phyloP scores from a whole-genome alignment of 2,329 filamentous ascomycete species.

The Sporothrix euskadiensis region DNA sequence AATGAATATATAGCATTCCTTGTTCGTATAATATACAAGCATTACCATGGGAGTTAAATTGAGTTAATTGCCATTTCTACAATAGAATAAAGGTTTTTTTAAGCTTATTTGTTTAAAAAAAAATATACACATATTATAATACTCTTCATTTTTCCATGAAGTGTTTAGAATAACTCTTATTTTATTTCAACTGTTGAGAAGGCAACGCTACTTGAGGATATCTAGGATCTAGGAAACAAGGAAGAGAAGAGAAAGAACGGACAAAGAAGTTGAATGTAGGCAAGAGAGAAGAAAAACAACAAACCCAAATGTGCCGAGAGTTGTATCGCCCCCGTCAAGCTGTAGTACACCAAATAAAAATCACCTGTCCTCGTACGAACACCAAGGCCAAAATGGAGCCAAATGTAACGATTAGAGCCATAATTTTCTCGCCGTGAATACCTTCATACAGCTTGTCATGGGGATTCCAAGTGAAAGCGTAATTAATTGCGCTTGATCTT shows the following conservation, averaged over 20 bases:
- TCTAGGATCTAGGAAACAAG: slow-evolving; percentile 22
- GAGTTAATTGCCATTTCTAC: neutral
- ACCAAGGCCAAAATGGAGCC: neutral
- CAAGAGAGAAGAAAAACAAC: neutral
- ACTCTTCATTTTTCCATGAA: neutral
- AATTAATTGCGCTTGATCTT: slow-evolving; percentile 45
- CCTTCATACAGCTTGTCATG: neutral
- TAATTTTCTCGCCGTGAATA: neutral
- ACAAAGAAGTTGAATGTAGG: neutral
- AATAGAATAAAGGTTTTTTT: neutral
- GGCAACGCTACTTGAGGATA: slow-evolving; percentile 6
- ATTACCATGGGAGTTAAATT: neutral
- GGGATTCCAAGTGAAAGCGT: neutral
- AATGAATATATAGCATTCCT: neutral
- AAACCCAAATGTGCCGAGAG: neutral
- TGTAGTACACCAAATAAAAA: neutral
- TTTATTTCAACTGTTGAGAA: neutral
- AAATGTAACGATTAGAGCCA: neutral
- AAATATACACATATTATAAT: neutral
- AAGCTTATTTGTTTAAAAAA: neutral
- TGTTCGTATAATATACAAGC: neutral
- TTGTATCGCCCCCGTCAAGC: neutral
- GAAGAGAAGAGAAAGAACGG: neutral
- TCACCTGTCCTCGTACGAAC: slow-evolving; percentile 3
- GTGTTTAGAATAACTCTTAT: neutral